phyloP scores from a whole-genome alignment of 139 green algal genomes.

The Auxenochlorella pyrenoidosa region DNA sequence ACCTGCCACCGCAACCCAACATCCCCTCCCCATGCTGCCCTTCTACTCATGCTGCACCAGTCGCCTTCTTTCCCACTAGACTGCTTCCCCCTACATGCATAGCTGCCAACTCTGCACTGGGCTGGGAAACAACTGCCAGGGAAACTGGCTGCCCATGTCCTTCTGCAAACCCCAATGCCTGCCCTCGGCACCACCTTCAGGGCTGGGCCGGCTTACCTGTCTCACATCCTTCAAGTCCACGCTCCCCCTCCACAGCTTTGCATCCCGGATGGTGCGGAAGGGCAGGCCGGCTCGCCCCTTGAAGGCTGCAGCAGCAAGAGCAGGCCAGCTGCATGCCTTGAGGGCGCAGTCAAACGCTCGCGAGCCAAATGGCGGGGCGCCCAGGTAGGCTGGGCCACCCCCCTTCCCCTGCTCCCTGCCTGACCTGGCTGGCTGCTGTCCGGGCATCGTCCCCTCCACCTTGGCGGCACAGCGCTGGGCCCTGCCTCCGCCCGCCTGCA shows the following conservation, averaged over 20 bases:
- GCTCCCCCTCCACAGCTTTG: not conserved
- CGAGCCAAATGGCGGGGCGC: too few relatives aligned
- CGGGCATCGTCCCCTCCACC: not conserved
- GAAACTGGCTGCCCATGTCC: too few relatives aligned
- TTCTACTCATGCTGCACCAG: too few relatives aligned
- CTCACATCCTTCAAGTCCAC: not conserved
- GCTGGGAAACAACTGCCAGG: too few relatives aligned
- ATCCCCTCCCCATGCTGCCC: too few relatives aligned
- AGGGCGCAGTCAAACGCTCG: too few relatives aligned
- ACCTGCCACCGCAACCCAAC: too few relatives aligned
- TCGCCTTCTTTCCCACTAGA: too few relatives aligned
- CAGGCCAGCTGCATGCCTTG: not conserved
- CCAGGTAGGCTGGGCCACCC: too few relatives aligned
- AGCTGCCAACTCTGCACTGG: too few relatives aligned
- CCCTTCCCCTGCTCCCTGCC: not conserved
- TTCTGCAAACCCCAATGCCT: too few relatives aligned
- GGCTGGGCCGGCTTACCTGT: not conserved
- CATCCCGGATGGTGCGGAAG: not conserved
- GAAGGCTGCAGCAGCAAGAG: not conserved
- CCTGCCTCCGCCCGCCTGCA: not conserved
- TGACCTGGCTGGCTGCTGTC: not conserved
- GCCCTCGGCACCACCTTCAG: not conserved
- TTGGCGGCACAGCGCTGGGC: not conserved
- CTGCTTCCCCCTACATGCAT: too few relatives aligned
- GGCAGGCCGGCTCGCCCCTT: not conserved